These are phyloP conservation scores for Brassica nigra DNA, from an alignment of 345 rosid genomes.

Conservation along the genomic window DNA sequence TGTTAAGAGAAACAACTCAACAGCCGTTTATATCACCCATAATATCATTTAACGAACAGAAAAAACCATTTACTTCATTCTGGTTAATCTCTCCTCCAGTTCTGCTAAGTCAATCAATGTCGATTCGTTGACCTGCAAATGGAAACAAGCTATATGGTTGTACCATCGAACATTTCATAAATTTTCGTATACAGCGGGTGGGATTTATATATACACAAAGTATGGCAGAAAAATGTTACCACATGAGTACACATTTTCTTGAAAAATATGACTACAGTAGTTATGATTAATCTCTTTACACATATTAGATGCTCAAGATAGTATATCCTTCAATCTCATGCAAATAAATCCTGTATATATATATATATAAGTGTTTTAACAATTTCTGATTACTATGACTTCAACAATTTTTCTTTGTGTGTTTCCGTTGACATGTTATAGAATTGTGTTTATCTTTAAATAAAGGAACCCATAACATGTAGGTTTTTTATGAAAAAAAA, in stretches of 20 bases:
- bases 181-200: neutral
- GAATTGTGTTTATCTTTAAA: neutral
- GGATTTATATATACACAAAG: neutral
- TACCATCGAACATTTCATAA: neutral
- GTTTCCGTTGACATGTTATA: neutral
- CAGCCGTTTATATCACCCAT: neutral
- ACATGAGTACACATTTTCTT: conserved; percentile 10
- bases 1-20: neutral
- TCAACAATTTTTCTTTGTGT: neutral
- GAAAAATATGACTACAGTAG: neutral
- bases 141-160: neutral
- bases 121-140: neutral
- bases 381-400: neutral
- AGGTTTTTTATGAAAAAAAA: neutral
- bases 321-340: neutral
- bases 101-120: neutral
- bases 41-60: neutral
- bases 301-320: neutral
- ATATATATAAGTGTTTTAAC: neutral
- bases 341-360: neutral
- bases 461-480: neutral
- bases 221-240: conserved; percentile 3
- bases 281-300: neutral
- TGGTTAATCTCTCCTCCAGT: neutral
- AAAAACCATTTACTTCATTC: neutral